Percentiles rank a stretch among this genome's conserved stretches.
These are phyloP conservation scores for Citrus unshiu DNA, from an alignment of 345 rosid genomes.

Conservation along the genomic window DNA sequence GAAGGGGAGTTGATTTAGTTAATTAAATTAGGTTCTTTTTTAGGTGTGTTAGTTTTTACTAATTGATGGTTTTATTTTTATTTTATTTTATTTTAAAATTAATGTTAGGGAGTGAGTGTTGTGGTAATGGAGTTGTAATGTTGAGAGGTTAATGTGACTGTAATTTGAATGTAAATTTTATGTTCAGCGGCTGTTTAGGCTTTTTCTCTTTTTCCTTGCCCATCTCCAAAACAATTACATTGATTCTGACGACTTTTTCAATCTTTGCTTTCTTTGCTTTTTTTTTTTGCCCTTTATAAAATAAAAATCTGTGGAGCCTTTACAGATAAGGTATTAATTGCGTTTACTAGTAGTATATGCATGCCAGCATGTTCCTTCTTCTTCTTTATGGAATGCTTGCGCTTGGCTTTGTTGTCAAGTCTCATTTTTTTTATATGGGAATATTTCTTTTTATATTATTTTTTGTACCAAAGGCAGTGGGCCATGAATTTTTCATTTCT, in stretches of 20 bases:
- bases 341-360: neutral
- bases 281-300: too few relatives aligned
- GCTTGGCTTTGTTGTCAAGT: neutral
- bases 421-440: neutral
- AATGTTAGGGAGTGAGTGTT: neutral
- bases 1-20: neutral
- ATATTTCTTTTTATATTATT: too few relatives aligned
- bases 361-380: neutral
- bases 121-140: conserved; percentile 17
- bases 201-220: neutral
- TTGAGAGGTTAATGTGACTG: conserved; percentile 23
- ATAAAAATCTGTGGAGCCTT: neutral
- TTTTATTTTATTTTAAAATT: neutral
- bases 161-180: conserved; percentile 38
- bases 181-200: conserved; percentile 29
- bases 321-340: neutral
- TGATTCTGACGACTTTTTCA: too few relatives aligned
- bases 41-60: conserved; percentile 21
- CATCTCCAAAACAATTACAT: too few relatives aligned
- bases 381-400: too few relatives aligned
- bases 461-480: too few relatives aligned
- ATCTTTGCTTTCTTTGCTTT: neutral
- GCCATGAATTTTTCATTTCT: too few relatives aligned
- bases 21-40: conserved; percentile 2
- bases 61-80: conserved; percentile 21